Evolutionary conservation across 768 basidiomycete species (phyloP), one percentile per base, ranked within the genome.

Genomic region (Phanerochaete carnosa): DNA sequence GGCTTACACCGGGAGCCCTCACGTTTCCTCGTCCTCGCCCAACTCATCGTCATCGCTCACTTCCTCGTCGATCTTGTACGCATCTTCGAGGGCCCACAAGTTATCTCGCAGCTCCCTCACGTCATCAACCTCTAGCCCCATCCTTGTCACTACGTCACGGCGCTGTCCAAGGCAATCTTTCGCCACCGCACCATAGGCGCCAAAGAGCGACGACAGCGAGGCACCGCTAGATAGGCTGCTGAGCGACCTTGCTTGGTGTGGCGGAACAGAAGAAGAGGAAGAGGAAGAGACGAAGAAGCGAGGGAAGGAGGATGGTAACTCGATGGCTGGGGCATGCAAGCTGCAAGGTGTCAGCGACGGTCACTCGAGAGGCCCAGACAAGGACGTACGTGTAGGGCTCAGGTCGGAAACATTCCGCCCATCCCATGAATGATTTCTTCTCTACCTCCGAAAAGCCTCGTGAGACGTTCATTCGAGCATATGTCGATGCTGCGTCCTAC

Each of bases 301-400:
- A 6, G 87, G 86, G 68, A 84, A 88, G 7, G 87, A 87, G 30
- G 79, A 79, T 7, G 86, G 82, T 19, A 87, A 69, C 8, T 87
- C 85, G 66, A 83, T 89, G n/a, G 80, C 70, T 8, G 77, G 71
- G 3, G 78, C 72, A 68, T 81, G 81, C 28, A 77, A 72, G 59
- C 83, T 88, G 64, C 13, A 28, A 39, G 23, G 37, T 5, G 22
- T 30, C 23, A 50, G 30, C 28, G 46, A 45, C 29, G 26, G 30
- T 53, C 37, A 45, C 51, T 16, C n/a, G 59, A 16, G 45, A 54
- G 57, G 55, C 37, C 12, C 22, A 28, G 23, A 37, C 37, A 23
- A 35, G 11, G 25, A 58, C 72, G 46, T 66, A 84, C 84, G 76
- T 77, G 55, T 70, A 77, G 61, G 57, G 76, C 64, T 19, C 73